Base-by-base conservation (phyloP, 2,329 filamentous ascomycete genomes). In the Tothia fuscella region DNA sequence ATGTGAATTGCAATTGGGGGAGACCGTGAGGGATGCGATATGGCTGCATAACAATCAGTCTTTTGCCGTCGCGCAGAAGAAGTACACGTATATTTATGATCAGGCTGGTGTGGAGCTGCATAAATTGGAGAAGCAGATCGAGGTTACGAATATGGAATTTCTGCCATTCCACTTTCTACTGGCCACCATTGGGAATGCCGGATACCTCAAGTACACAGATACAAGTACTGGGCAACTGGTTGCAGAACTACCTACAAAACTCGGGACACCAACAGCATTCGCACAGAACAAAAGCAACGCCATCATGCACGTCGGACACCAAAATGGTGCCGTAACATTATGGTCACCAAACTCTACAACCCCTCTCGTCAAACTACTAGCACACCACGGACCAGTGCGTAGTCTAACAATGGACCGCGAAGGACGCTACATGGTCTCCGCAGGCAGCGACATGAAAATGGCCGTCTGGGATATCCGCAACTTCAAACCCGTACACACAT, bases 11-110 rank as follows among this genome's bases (percentile, higher is more conserved):
- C 86, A 98, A 57, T 70, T 98, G 47, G 78, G 80, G 38, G 91
- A 98, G 67, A 96, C 87, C 0, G 73, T 96, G 10, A 72, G 89
- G 40, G 89, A 95, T 62, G 81, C 82, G 20, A 81, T 80, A 56
- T 98, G 87, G 83, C 70, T 96, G 53, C 87, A 95, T 64, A 94
- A 94, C 59, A 88, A 91, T 59, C 86, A 94, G 57, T 82, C 78
- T 63, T 95, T 96, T 63, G 89, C 89, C 0, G 86, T 94, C 10
- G 87, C 91, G 33, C 89, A 98, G 64, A 95, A 94, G 70, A 91
- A 89, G 63, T 82, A 91, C 51, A 84, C 91, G 49, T 98, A 94
- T 65, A 95, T 98, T 49, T 98, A 98, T 66, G 91, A 95, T 55
- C 72, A 78, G 44, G 76, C 84, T 43, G 91, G 91, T 39, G 83